Conservation (phyloP, 163 green algal species). For the Volvox carteri region DNA sequence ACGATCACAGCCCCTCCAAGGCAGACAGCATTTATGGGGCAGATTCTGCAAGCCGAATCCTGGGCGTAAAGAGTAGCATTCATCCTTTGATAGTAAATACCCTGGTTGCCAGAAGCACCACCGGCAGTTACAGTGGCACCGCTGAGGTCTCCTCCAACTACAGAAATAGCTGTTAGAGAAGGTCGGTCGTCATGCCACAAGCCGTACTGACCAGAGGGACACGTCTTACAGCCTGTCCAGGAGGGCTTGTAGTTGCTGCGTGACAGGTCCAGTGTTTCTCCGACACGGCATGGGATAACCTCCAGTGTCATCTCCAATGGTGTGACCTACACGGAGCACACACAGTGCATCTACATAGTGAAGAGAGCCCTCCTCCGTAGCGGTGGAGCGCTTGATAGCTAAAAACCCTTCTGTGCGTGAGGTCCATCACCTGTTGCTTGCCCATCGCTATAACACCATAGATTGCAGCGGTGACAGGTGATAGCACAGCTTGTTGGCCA, state of each 20-base stretch:
- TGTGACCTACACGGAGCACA: slow-evolving; percentile 3
- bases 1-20: slow-evolving; percentile 14
- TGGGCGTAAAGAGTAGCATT: neutral
- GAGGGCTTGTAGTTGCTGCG: neutral
- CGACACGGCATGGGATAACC: neutral
- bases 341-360: too few species aligned
- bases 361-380: too few species aligned
- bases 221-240: neutral
- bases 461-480: too few species aligned
- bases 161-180: neutral
- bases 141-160: too few species aligned
- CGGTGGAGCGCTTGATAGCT: too few species aligned
- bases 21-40: neutral
- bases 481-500: too few species aligned
- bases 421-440: too few species aligned
- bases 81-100: neutral
- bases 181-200: neutral
- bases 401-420: too few species aligned
- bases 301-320: neutral
- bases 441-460: too few species aligned
- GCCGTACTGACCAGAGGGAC: neutral
- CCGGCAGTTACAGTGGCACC: too few species aligned
- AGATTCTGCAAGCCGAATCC: neutral
- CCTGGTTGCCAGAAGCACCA: neutral
- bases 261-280: neutral